Conservation (phyloP, 345 rosid species). For the Eucalyptus microcorys region DNA sequence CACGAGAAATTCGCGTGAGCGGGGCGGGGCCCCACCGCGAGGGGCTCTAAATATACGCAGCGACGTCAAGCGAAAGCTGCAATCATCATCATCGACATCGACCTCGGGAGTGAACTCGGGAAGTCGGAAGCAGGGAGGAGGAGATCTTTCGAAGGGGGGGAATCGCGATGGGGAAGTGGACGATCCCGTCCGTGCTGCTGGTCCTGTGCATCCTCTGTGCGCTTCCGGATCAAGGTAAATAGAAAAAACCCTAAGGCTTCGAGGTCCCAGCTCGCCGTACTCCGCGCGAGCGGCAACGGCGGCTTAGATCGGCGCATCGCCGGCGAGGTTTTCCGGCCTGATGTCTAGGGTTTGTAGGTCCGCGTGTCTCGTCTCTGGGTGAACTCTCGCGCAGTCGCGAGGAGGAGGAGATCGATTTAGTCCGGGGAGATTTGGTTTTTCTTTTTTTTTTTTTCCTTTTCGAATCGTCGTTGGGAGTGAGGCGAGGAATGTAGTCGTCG, state of each 20-base stretch:
- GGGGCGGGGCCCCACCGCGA: neutral
- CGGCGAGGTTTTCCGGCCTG: neutral
- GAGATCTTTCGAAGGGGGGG: neutral
- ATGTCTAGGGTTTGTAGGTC: neutral
- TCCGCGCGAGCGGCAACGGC: neutral
- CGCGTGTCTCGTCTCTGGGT: neutral
- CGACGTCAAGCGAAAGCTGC: neutral
- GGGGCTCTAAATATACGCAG: neutral
- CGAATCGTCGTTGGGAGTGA: neutral
- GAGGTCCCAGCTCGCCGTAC: neutral
- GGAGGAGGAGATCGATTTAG: neutral
- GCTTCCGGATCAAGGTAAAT: slow-evolving; percentile 79
- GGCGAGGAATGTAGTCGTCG: neutral
- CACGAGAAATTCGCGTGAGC: neutral
- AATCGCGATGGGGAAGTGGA: slow-evolving; percentile 75
- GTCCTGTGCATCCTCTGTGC: slow-evolving; percentile 53
- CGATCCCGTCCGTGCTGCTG: slow-evolving; percentile 69
- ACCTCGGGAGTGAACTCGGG: neutral
- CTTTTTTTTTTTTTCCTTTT: neutral
- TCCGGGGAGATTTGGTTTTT: neutral
- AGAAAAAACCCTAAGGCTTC: neutral
- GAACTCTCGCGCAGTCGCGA: neutral
- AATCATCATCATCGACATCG: neutral
- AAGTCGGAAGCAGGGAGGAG: neutral
- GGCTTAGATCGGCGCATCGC: neutral